Conservation (phyloP, 2,329 filamentous ascomycete genomes). For the Dactylellina parvicollis region DNA sequence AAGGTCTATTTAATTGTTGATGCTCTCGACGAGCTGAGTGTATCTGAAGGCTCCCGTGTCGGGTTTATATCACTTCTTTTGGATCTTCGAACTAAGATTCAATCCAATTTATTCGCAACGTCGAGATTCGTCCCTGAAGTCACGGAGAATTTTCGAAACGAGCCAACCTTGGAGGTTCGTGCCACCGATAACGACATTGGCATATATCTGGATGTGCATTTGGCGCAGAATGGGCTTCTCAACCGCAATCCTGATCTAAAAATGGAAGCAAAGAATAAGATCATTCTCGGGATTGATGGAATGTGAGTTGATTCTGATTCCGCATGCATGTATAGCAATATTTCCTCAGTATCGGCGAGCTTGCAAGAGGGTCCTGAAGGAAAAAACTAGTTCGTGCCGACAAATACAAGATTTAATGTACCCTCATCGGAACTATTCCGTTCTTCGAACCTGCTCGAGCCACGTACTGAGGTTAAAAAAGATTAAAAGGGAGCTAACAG, state of each 20-base stretch:
- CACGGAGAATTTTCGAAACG: neutral
- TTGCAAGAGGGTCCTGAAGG: too few species aligned
- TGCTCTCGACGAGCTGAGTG: conserved; percentile 10
- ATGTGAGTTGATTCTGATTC: conserved; percentile 6
- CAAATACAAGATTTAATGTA: too few species aligned
- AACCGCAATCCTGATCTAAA: neutral
- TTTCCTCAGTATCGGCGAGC: neutral
- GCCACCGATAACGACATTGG: neutral
- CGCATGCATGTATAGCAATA: neutral
- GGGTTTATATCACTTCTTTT: neutral
- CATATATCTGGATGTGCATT: neutral
- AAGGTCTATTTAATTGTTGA: conserved; percentile 8
- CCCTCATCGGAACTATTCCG: too few species aligned
- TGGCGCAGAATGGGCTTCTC: neutral
- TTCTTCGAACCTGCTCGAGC: too few species aligned
- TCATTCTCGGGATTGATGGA: neutral
- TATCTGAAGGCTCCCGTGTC: neutral
- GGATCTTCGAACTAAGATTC: neutral
- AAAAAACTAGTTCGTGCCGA: too few species aligned
- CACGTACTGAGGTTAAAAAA: too few species aligned
- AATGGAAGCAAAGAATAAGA: neutral
- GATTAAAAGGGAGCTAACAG: too few species aligned
- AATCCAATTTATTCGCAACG: conserved; percentile 19
- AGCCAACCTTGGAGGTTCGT: neutral
- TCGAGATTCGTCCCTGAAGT: conserved; percentile 58